These are phyloP conservation scores for Saccharomycopsis hybrid DNA, from an alignment of 1,139 yeast genomes.

Conservation along the genomic window DNA sequence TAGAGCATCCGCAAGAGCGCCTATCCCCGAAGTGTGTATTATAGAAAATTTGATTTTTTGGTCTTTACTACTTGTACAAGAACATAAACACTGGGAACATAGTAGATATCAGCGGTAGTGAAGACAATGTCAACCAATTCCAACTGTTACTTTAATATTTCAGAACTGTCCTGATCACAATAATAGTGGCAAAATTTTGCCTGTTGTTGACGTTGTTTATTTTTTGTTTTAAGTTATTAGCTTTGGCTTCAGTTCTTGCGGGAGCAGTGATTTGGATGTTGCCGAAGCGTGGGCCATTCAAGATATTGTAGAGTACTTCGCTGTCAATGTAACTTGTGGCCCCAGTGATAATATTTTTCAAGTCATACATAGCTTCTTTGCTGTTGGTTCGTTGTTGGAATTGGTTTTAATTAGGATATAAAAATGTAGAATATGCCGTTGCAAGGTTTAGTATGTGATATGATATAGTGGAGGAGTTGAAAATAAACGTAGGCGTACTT, in stretches of 20 bases:
- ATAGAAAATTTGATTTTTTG: slow-evolving; percentile 19
- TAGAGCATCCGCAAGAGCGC: slow-evolving; percentile 28
- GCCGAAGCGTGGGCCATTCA: slow-evolving; percentile 22
- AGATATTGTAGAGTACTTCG: slow-evolving; percentile 29
- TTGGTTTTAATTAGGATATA: no score
- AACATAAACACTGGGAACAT: slow-evolving; percentile 30
- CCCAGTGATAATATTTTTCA: slow-evolving; percentile 26
- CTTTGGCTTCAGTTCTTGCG: slow-evolving; percentile 30
- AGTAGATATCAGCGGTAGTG: slow-evolving; percentile 36
- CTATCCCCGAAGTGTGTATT: slow-evolving; percentile 39
- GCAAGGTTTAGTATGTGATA: no score
- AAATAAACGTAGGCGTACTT: no score
- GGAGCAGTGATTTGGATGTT: slow-evolving; percentile 27
- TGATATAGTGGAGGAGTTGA: no score
- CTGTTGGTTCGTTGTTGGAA: no score
- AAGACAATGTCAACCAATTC: slow-evolving; percentile 30
- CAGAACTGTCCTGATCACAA: slow-evolving; percentile 27
- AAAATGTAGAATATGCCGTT: no score
- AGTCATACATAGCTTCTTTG: no score
- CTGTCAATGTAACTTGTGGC: slow-evolving; percentile 36
- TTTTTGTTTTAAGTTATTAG: slow-evolving; percentile 25
- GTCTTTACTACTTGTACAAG: slow-evolving; percentile 19
- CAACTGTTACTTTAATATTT: slow-evolving; percentile 27
- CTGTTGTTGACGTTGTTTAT: slow-evolving; percentile 27
- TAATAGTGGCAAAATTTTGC: slow-evolving; percentile 22